Base-by-base conservation (phyloP, 2,329 filamentous ascomycete species). In the Talaromyces sp. region DNA sequence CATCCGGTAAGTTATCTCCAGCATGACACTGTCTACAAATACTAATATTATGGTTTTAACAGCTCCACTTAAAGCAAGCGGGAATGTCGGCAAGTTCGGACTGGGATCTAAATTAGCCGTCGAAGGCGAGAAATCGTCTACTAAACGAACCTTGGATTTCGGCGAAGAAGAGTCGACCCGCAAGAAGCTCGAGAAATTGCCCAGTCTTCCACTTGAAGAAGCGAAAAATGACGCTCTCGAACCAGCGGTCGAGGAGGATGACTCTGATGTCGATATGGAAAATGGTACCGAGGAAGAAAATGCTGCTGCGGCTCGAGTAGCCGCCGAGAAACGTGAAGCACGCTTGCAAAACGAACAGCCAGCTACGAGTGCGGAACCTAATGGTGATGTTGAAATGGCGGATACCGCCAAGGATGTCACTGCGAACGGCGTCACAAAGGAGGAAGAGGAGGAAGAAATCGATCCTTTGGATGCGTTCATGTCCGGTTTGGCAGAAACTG, bases 401-500 rank as follows among this genome's bases (percentile, higher is more conserved):
- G 66, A 74, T 63, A 75, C 73, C 19, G 70, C 72, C 26, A 67
- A 65, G 56, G 64, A 70, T 50, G 71, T 75, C 62, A 77, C 76
- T 46, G 78, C 77, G 67, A 58, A 55, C 14, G 59, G 14, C 59
- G 75, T 78, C 24, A 64, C 69, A 6, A 71, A 74, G 29, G 68
- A 64, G 32, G 63, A 70, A 26, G 76, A 91, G 7, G 58, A 60
- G 58, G 90, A 92, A 52, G 86, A 90, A 32, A 78, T 95, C 38
- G 95, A 99, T 73, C 91, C 95, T 8, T 80, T 99, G 41, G 95
- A 99, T 77, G 93, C 92, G n/a, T 99, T 96, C 78, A 99, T 99
- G 95, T 89, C 87, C 57, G 85, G 84, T 63, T 80, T 89, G 55
- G 78, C 78, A 3, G 82, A 85, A 59, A 74, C 83, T 17, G 74